A percentile compares a stretch with the other conserved stretches of the same genome.
Evolutionary conservation across 164 flowering plant genomes (phyloP).

Genomic region (Vitis rupestris): DNA sequence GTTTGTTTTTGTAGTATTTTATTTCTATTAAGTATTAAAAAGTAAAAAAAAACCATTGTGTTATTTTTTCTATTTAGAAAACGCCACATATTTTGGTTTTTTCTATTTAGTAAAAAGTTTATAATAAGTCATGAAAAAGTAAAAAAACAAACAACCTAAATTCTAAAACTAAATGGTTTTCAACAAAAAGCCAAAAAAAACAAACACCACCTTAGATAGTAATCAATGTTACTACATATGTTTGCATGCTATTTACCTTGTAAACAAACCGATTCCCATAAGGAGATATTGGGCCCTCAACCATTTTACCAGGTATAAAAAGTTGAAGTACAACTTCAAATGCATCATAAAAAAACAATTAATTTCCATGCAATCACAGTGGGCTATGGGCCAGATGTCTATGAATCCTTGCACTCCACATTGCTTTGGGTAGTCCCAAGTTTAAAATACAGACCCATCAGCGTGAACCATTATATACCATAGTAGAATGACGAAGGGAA

Average conservation of each 20-base stretch:
- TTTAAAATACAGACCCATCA: conserved; percentile 76
- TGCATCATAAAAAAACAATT: conserved; percentile 66
- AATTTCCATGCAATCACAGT: conserved; percentile 77
- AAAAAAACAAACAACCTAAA: too few species aligned
- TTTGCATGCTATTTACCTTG: conserved; percentile 89
- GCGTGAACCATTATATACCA: conserved; percentile 98
- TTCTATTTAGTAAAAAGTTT: too few species aligned
- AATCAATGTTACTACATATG: conserved; percentile 80
- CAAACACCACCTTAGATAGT: too few species aligned
- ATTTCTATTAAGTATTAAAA: too few species aligned
- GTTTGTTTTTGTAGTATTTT: too few species aligned
- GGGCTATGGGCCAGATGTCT: conserved; percentile 81
- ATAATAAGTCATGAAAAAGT: too few species aligned
- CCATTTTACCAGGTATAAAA: conserved; percentile 82
- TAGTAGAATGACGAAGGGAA: conserved; percentile 91
- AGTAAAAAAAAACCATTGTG: too few species aligned
- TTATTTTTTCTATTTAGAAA: too few species aligned
- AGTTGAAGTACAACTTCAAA: conserved; percentile 96
- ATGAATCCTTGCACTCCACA: conserved; percentile 68
- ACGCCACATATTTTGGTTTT: too few species aligned
- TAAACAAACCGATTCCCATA: conserved; percentile 82
- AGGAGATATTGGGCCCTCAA: conserved; percentile 92
- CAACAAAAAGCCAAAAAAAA: too few species aligned
- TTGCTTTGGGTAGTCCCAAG: conserved; percentile 56
- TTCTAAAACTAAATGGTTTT: too few species aligned